phyloP scores from a whole-genome alignment of 1,284 basidiomycete genomes.

The Porogramme epimiltina region DNA sequence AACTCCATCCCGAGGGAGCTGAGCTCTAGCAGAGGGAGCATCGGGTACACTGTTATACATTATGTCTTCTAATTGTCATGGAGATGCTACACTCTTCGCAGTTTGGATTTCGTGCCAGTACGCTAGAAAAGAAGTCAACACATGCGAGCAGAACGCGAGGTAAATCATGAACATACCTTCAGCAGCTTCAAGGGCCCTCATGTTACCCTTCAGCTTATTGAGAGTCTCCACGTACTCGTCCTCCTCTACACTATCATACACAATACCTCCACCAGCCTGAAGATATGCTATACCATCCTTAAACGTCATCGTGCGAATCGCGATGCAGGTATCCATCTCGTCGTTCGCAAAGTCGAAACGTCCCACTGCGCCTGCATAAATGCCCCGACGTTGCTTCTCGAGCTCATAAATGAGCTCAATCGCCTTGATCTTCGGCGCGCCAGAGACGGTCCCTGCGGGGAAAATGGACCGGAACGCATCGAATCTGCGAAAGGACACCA shows the following conservation, averaged over 20 bases:
- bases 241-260: conserved; percentile 96
- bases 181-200: conserved; percentile 85
- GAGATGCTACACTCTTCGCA: conserved; percentile 30
- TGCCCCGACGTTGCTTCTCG: conserved; percentile 89
- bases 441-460: conserved; percentile 98
- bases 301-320: conserved; percentile 98
- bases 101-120: conserved; percentile 71
- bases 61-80: conserved; percentile 23
- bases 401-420: conserved; percentile 91
- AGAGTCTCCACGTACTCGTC: conserved; percentile 97
- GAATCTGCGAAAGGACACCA: conserved; percentile 64
- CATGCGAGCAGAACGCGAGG: no score
- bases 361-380: conserved; percentile 97
- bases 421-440: conserved; percentile 98
- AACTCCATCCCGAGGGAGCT: no score
- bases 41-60: conserved; percentile 19
- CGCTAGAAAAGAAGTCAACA: conserved; percentile 40
- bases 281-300: conserved; percentile 92
- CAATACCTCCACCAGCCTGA: conserved; percentile 97
- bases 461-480: conserved; percentile 99
- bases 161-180: conserved; percentile 70
- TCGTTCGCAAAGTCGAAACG: conserved; percentile 95
- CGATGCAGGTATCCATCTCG: conserved; percentile 98
- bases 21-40: background rate
- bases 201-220: conserved; percentile 92